phyloP scores from a whole-genome alignment of 768 basidiomycete genomes.

The Panellus pusillus region DNA sequence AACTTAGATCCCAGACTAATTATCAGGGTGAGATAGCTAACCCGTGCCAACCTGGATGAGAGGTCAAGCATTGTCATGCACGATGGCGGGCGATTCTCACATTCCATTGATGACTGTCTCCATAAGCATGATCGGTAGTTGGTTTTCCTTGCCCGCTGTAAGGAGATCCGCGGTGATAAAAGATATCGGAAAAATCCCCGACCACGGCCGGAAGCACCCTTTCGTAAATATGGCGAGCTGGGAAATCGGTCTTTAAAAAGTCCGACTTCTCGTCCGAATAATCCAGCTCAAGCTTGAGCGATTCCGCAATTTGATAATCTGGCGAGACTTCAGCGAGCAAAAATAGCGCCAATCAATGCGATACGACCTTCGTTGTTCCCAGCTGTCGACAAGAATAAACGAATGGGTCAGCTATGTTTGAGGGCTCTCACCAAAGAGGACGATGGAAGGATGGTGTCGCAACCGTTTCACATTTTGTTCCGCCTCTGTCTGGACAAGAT shows the following conservation, averaged over 20 bases:
- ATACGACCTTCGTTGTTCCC: conserved; percentile 75
- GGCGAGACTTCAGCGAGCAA: conserved; percentile 4
- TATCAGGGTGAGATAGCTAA: not conserved
- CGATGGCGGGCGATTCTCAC: conserved; percentile 34
- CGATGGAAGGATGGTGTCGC: conserved; percentile 84
- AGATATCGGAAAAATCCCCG: conserved; percentile 56
- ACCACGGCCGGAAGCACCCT: conserved; percentile 78
- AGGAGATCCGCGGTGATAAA: conserved; percentile 86
- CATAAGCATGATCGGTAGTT: conserved; percentile 72
- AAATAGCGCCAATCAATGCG: no score
- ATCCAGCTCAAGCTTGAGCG: conserved; percentile 73
- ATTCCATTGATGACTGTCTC: conserved; percentile 95
- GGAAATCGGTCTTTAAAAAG: conserved; percentile 84
- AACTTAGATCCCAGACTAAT: not conserved
- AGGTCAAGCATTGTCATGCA: no score
- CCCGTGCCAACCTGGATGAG: conserved; percentile 66
- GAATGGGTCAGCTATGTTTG: not conserved
- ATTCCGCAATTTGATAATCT: conserved; percentile 91
- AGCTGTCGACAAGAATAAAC: conserved; percentile 39
- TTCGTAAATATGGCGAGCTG: conserved; percentile 90
- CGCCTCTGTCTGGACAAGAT: conserved; percentile 75
- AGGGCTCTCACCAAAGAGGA: conserved; percentile 69
- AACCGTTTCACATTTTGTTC: conserved; percentile 82
- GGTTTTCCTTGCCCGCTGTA: conserved; percentile 79
- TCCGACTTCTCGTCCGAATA: conserved; percentile 84